Evolutionary conservation across 225 moss, liverwort and hornwort genomes (phyloP).

Genomic region (Lunularia cruciata): DNA sequence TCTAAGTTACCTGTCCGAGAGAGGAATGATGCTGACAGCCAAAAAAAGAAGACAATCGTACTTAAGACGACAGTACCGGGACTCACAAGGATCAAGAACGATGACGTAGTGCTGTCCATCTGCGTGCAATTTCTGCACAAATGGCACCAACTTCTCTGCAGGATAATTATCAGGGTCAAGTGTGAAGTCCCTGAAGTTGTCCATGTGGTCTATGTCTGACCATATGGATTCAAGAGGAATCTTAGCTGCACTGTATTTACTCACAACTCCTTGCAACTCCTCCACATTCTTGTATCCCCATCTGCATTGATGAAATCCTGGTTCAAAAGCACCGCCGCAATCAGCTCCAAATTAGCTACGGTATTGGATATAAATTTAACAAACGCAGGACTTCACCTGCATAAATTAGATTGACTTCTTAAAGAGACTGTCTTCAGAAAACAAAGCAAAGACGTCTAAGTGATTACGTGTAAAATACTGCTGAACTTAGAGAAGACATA

Average conservation of each 20-base stretch:
- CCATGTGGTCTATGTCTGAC: slow-evolving; percentile 90
- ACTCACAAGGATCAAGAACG: slow-evolving; percentile 70
- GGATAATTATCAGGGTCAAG: slow-evolving; percentile 62
- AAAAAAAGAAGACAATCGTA: too few species aligned
- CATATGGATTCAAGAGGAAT: slow-evolving; percentile 83
- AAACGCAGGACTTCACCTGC: too few species aligned
- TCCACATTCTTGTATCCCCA: slow-evolving; percentile 67
- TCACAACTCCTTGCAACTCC: slow-evolving; percentile 52
- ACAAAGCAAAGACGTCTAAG: too few species aligned
- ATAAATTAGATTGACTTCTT: too few species aligned
- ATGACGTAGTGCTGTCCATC: slow-evolving; percentile 64
- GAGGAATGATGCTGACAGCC: too few species aligned
- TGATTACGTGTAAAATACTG: too few species aligned
- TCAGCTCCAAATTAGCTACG: slow-evolving; percentile 52
- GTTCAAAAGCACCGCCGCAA: slow-evolving; percentile 43
- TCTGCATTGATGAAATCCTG: slow-evolving; percentile 79
- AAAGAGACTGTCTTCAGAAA: too few species aligned
- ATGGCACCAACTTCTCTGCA: slow-evolving; percentile 36
- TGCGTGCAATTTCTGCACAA: slow-evolving; percentile 61
- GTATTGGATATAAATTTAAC: too few species aligned
- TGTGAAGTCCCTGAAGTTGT: slow-evolving; percentile 72
- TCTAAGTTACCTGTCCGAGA: not conserved
- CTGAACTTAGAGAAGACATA: too few species aligned
- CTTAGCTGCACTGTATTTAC: slow-evolving; percentile 54
- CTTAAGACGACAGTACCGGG: too few species aligned